Evolutionary conservation across 371 early-diverging fungal species (phyloP).

Genomic region (Mucor saturninus): DNA sequence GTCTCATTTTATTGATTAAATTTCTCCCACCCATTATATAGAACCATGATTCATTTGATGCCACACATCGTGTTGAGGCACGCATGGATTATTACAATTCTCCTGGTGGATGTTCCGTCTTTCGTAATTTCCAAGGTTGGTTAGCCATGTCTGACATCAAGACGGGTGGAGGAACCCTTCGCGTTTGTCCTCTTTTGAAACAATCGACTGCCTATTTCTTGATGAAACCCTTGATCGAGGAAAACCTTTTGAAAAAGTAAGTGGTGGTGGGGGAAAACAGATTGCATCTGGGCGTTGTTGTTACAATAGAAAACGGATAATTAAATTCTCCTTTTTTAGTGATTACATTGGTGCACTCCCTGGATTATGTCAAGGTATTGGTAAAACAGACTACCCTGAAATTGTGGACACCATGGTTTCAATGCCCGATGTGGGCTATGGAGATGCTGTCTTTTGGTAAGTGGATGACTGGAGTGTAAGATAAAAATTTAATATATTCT

Average conservation of each 20-base stretch:
- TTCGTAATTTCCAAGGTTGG: conserved; percentile 53
- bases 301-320: no score
- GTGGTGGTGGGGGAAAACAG: no score
- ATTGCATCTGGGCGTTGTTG: not conserved
- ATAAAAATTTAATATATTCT: not conserved
- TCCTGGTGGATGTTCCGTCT: conserved; percentile 47
- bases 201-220: conserved; percentile 46
- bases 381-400: conserved; percentile 33
- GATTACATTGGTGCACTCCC: conserved; percentile 47
- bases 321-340: conserved; percentile 8
- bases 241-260: conserved; percentile 32
- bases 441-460: conserved; percentile 50
- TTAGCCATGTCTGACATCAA: conserved; percentile 40
- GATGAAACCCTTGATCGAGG: conserved; percentile 47
- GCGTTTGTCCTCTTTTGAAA: conserved; percentile 44
- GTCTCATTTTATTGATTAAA: no score
- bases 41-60: conserved; percentile 46
- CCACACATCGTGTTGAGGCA: conserved; percentile 46
- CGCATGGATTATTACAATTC: conserved; percentile 43
- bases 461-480: not conserved
- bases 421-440: conserved; percentile 38
- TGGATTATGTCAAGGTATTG: conserved; percentile 41
- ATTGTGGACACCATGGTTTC: conserved; percentile 46
- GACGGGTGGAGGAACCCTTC: conserved; percentile 42
- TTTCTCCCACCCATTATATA: not conserved